Evolutionary conservation across 345 rosid species (phyloP).

Genomic region (Eucalyptus caleyi): DNA sequence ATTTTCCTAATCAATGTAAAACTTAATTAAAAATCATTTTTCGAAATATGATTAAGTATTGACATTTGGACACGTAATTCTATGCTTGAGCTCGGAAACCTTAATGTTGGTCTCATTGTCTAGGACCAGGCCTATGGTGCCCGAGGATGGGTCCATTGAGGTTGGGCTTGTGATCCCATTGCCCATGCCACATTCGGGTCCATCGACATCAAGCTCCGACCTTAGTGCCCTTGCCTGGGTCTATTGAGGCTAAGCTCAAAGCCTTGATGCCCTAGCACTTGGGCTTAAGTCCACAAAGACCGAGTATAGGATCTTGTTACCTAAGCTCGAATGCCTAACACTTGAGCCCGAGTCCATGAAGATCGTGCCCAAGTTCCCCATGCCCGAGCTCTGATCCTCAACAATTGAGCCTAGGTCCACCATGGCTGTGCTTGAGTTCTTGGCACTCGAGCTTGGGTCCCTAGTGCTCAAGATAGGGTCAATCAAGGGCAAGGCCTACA

Average conservation of each 20-base stretch:
- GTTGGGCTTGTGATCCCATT: not conserved
- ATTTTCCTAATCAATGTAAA: too few species aligned
- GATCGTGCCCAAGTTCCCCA: not conserved
- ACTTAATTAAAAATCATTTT: too few species aligned
- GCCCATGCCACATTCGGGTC: not conserved
- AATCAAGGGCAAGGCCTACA: not conserved
- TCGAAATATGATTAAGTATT: too few species aligned
- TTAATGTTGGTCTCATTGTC: too few species aligned
- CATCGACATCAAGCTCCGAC: not conserved
- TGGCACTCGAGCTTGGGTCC: too few species aligned
- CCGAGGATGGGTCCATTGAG: not conserved
- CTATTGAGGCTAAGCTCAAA: not conserved
- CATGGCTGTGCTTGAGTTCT: not conserved
- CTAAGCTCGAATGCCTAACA: not conserved
- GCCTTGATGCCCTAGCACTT: not conserved
- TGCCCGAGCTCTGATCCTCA: not conserved
- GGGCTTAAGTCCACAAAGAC: not conserved
- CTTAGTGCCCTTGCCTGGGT: not conserved
- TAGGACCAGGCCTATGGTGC: not conserved
- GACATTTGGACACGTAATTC: fast-evolving
- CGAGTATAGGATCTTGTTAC: not conserved
- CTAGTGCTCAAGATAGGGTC: not conserved
- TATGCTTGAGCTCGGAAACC: not conserved
- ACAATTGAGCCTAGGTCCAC: not conserved
- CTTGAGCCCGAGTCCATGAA: not conserved